Evolutionary conservation across 2,329 filamentous ascomycete species (phyloP).

Genomic region (Calonectria naviculata): DNA sequence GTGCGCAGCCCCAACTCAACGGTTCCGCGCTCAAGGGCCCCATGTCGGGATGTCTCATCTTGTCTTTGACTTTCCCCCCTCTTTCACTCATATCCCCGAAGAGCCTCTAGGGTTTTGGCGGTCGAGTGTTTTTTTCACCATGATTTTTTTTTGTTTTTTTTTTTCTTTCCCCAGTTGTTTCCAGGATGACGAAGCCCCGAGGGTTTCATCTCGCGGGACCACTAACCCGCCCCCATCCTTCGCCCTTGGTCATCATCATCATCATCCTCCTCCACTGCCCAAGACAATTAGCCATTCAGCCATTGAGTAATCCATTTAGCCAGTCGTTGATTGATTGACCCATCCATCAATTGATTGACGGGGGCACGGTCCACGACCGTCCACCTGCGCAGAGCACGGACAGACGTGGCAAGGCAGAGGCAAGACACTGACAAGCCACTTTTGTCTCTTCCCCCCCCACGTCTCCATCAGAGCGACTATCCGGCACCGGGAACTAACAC

Average conservation of each 20-base stretch:
- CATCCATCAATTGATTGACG: conserved; percentile 8
- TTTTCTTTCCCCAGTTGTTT: conserved; percentile 3
- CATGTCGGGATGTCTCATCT: conserved; percentile 11
- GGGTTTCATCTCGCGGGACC: conserved; percentile 17
- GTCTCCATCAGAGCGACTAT: background rate
- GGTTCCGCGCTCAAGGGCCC: conserved; percentile 17
- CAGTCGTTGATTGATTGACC: conserved; percentile 5
- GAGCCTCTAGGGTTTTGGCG: conserved; percentile 2
- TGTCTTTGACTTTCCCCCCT: conserved; percentile 1
- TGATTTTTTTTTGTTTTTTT: background rate
- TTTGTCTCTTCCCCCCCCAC: conserved; percentile 11
- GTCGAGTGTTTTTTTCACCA: background rate
- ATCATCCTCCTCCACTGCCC: background rate
- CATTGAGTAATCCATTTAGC: conserved; percentile 14
- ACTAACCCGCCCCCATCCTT: background rate
- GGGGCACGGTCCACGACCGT: conserved; percentile 16
- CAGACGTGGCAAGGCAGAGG: conserved; percentile 9
- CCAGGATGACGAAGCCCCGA: conserved; percentile 12
- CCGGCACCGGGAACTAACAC: conserved; percentile 13
- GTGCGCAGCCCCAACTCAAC: conserved; percentile 23
- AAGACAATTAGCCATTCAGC: conserved; percentile 9
- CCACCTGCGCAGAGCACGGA: conserved; percentile 5
- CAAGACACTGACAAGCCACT: conserved; percentile 10
- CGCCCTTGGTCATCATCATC: background rate
- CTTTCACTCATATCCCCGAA: conserved; percentile 4